A percentile compares a stretch with the other conserved stretches of the same genome.
phyloP scores from a whole-genome alignment of 2,329 filamentous ascomycete genomes.

The Gyromitra esculenta region DNA sequence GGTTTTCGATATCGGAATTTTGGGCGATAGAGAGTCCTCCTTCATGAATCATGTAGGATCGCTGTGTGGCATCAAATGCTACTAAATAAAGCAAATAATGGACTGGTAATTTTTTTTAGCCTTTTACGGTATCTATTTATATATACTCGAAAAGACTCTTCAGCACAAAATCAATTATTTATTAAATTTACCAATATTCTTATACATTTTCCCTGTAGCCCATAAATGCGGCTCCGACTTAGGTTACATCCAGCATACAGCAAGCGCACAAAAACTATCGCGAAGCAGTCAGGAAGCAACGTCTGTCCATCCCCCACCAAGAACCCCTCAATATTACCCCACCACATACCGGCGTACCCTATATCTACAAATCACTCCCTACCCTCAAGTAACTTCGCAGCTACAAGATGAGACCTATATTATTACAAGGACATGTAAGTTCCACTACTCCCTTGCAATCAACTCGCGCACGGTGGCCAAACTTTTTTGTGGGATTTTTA shows the following conservation, averaged over 20 bases:
- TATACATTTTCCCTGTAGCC: conserved; percentile 24
- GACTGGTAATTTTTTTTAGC: background rate
- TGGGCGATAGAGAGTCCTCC: background rate
- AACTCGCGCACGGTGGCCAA: conserved; percentile 6
- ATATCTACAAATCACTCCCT: conserved; percentile 19
- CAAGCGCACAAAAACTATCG: conserved; percentile 50
- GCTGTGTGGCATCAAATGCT: conserved; percentile 11
- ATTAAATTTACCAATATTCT: background rate
- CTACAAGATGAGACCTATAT: conserved; percentile 90
- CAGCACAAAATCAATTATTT: background rate
- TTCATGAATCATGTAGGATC: background rate
- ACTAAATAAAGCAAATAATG: background rate
- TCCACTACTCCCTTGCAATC: conserved; percentile 41
- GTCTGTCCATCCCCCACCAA: conserved; percentile 41
- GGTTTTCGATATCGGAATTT: background rate
- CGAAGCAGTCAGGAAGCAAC: conserved; percentile 40
- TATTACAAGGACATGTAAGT: conserved; percentile 88
- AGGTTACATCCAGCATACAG: conserved; percentile 24
- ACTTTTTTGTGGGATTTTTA: conserved; percentile 27
- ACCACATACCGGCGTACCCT: conserved; percentile 17
- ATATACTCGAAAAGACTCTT: background rate
- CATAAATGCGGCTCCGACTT: conserved; percentile 23
- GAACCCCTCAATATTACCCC: conserved; percentile 49
- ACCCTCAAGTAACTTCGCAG: conserved; percentile 9
- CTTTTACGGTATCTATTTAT: background rate